phyloP scores from a whole-genome alignment of 176 grass and related monocot genomes.

The Alopecurus myosuroides region DNA sequence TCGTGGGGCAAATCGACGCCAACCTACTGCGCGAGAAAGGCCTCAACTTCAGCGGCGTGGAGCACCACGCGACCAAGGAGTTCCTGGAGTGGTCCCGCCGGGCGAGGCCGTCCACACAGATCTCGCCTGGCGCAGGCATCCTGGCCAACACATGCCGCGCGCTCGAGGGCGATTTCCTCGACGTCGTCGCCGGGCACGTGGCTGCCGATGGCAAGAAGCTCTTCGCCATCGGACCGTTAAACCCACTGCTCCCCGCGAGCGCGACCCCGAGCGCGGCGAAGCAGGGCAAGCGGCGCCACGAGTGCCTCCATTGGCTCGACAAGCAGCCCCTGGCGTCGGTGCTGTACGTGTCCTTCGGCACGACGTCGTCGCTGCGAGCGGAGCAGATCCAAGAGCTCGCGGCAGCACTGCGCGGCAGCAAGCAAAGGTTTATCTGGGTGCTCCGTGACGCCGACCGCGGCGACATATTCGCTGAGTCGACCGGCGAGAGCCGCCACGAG shows the following conservation, averaged over 20 bases:
- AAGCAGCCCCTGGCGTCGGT: conserved; percentile 46
- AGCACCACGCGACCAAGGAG: conserved; percentile 6
- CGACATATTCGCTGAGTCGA: conserved; percentile 20
- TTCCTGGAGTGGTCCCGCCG: neutral
- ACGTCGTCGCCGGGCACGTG: neutral
- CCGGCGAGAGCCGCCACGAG: neutral
- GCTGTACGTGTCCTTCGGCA: conserved; percentile 65
- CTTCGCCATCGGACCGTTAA: conserved; percentile 45
- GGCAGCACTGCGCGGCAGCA: conserved; percentile 31
- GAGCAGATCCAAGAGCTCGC: conserved; percentile 50
- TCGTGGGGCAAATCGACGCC: neutral
- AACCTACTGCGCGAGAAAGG: neutral
- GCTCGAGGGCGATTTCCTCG: conserved; percentile 54
- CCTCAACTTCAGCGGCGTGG: neutral
- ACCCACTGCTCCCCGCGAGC: neutral
- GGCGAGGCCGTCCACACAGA: neutral
- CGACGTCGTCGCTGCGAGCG: conserved; percentile 14
- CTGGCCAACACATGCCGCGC: conserved; percentile 34
- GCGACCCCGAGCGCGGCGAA: neutral
- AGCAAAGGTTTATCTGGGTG: conserved; percentile 69
- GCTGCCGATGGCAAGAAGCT: conserved; percentile 12
- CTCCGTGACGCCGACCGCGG: conserved; percentile 49
- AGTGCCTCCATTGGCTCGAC: conserved; percentile 65
- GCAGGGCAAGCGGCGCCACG: conserved; percentile 8
- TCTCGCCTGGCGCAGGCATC: neutral